phyloP scores from a whole-genome alignment of 768 basidiomycete genomes.

The Lyophyllum atratum region DNA sequence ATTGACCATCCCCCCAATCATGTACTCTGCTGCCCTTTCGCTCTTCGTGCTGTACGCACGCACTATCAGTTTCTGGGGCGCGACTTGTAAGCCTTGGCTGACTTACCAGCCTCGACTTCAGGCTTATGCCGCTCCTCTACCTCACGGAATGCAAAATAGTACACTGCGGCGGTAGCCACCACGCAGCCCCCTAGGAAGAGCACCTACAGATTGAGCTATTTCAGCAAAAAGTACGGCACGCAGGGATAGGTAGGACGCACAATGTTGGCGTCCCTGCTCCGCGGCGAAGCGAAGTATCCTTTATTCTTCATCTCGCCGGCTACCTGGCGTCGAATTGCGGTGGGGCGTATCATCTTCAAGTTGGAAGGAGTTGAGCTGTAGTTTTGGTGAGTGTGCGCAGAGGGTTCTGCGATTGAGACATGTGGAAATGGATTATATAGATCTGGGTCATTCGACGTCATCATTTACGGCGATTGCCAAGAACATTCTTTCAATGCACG shows the following conservation, averaged over 20 bases:
- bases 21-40: too few relatives aligned
- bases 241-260: too few relatives aligned
- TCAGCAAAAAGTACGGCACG: too few relatives aligned
- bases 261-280: constrained; percentile 19
- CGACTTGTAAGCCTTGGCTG: background rate
- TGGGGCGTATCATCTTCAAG: constrained; percentile 11
- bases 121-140: constrained; percentile 23
- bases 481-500: too few relatives aligned
- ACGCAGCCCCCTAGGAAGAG: constrained; percentile 17
- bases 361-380: background rate
- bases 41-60: constrained; percentile 12
- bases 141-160: constrained; percentile 23
- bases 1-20: too few relatives aligned
- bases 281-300: too few relatives aligned
- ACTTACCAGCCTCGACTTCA: constrained; percentile 16
- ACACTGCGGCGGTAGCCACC: constrained; percentile 18
- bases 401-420: background rate
- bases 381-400: background rate
- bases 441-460: constrained; percentile 15
- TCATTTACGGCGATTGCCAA: background rate
- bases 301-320: constrained; percentile 7
- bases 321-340: constrained; percentile 16
- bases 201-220: constrained; percentile 6
- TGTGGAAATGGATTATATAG: constrained; percentile 7
- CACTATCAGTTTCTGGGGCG: constrained; percentile 7